Percentiles rank a stretch among this genome's conserved stretches.
These are phyloP conservation scores for Protomyces macrosporus DNA, from an alignment of 1,139 yeast species.

Conservation along the genomic window DNA sequence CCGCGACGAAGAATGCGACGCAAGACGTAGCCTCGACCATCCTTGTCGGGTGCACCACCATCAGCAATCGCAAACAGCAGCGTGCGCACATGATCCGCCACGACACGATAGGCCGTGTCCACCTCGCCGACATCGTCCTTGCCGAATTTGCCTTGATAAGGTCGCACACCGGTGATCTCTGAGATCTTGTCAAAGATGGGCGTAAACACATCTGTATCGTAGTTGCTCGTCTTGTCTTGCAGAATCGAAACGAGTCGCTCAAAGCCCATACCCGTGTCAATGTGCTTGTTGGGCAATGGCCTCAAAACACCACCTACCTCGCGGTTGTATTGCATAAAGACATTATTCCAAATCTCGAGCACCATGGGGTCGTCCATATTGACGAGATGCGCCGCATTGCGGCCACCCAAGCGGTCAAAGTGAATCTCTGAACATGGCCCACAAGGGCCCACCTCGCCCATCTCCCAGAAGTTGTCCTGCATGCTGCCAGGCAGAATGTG, in stretches of 20 bases:
- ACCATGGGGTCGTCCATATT: slow-evolving; percentile 97
- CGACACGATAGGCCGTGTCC: slow-evolving; percentile 95
- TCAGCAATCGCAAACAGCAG: slow-evolving; percentile 92
- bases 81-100: slow-evolving; percentile 97
- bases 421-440: slow-evolving; percentile 99
- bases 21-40: slow-evolving; percentile 96
- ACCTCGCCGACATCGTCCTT: slow-evolving; percentile 87
- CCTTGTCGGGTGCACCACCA: slow-evolving; percentile 99
- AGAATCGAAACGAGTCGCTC: slow-evolving; percentile 92
- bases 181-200: slow-evolving; percentile 81
- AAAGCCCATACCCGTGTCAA: slow-evolving; percentile 98
- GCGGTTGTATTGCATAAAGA: slow-evolving; percentile 92
- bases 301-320: slow-evolving; percentile 79
- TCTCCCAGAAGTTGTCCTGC: slow-evolving; percentile 97
- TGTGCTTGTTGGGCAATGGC: slow-evolving; percentile 84
- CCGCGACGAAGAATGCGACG: slow-evolving; percentile 98
- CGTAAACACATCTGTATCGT: slow-evolving; percentile 92
- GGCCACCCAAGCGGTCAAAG: slow-evolving; percentile 95
- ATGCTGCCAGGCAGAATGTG: slow-evolving; percentile 89
- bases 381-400: slow-evolving; percentile 85
- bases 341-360: slow-evolving; percentile 95
- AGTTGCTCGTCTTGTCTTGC: slow-evolving; percentile 85
- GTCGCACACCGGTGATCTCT: slow-evolving; percentile 87
- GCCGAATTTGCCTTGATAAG: slow-evolving; percentile 88
- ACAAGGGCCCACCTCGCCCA: slow-evolving; percentile 99